These are phyloP conservation scores for Trametopsis cervina DNA, from an alignment of 768 basidiomycete genomes.

Conservation along the genomic window DNA sequence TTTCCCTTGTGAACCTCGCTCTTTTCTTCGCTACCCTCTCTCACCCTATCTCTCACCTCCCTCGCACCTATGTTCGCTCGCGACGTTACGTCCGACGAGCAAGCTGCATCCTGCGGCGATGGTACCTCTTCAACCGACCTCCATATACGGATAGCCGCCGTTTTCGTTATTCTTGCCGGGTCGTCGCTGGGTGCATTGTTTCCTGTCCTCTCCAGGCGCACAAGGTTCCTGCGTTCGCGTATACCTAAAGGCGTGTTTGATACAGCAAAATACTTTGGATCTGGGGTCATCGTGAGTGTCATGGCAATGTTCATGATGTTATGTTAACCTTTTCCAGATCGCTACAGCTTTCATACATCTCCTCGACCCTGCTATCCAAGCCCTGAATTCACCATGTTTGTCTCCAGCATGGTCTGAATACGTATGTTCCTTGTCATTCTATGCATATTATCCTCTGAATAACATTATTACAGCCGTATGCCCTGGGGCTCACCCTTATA, in stretches of 20 bases:
- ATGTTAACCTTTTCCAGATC: slow-evolving; percentile 39
- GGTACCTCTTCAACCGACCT: slow-evolving; percentile 20
- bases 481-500: slow-evolving; percentile 72
- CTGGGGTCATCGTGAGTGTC: slow-evolving; percentile 75
- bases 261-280: slow-evolving; percentile 87
- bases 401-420: slow-evolving; percentile 64
- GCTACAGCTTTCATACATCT: slow-evolving; percentile 88
- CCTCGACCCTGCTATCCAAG: slow-evolving; percentile 66
- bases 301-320: background rate
- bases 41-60: too few relatives aligned
- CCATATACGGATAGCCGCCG: slow-evolving; percentile 56
- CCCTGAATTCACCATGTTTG: slow-evolving; percentile 65
- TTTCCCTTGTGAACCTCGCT: background rate
- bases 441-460: background rate
- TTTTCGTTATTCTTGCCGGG: slow-evolving; percentile 66
- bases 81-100: background rate
- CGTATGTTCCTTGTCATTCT: slow-evolving; percentile 36
- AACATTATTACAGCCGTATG: slow-evolving; percentile 55
- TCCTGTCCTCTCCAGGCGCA: slow-evolving; percentile 55
- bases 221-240: slow-evolving; percentile 34
- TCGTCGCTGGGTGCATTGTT: slow-evolving; percentile 59
- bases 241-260: slow-evolving; percentile 63
- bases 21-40: background rate
- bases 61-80: too few relatives aligned
- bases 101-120: background rate